Base-by-base conservation (phyloP, 768 basidiomycete species). In the Serpula lacrymans region DNA sequence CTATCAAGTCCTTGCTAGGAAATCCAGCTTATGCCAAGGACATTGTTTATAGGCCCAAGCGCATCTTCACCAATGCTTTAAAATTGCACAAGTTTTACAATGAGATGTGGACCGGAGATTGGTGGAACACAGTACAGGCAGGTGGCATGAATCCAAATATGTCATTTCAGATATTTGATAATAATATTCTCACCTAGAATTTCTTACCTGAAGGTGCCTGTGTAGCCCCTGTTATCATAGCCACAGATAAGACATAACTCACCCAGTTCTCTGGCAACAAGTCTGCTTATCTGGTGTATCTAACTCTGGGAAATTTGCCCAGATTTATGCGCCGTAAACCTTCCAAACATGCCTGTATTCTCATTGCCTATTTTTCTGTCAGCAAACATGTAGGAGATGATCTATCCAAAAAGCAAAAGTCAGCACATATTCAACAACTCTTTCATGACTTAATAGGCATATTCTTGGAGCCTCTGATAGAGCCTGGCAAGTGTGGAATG, bases 231-330 rank as follows among this genome's bases (percentile, higher is more conserved):
- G 32, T 77, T 9, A 71, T 76, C 16, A 49, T 77, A 2, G 63
- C 71, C 0, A 59, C 70, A 0, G 70, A 77, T 51, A 74, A 73
- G 38, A 74, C 71, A 0, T 59, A 65, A 39, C 51, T 74, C 0
- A 68, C 68, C 0, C 40, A 50, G 2, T 69, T 73, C 40, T 50
- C 56, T 12, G 46, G 62, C 6, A 63, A 69, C 41, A 71, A 73
- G 43, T 40, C 47, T 16, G 66, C 70, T 11, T 74, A 64, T 45
- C 73, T 72, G 0, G 63, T 74, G 0, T 74, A 74, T 47, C 38
- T 71, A 0, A 66, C 69, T 2, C 53, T 72, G 22, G 71, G 68
- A 0, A 71, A 71, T 39, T 54, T 76, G 4, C 57, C 62, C 0
- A 74, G 72, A 39, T 49, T 61, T 2, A 60, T 71, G 12, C 51